Conservation (phyloP, 2,329 filamentous ascomycete genomes). For the Pseudocercospora fijiensis region DNA sequence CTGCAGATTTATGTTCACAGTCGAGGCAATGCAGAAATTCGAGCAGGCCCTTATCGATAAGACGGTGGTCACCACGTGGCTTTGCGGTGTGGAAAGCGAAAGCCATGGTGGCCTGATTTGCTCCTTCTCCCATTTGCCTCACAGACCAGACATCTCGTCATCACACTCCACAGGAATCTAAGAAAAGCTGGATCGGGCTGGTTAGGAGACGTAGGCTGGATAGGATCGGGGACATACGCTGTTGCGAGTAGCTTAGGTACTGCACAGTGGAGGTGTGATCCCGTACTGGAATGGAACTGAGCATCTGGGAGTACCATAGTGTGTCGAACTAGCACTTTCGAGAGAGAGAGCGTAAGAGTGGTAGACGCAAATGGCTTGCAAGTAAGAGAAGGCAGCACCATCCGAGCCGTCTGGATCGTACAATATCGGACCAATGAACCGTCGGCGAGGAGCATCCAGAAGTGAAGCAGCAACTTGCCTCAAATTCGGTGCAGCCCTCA, state of each 20-base stretch:
- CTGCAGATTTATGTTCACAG: neutral
- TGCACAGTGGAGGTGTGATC: conserved; percentile 33
- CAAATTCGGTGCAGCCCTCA: neutral
- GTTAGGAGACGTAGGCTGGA: too few relatives aligned
- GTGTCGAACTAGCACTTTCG: conserved; percentile 52
- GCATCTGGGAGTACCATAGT: conserved; percentile 53
- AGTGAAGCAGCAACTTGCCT: neutral
- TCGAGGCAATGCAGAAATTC: neutral
- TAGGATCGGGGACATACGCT: neutral
- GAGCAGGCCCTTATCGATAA: conserved; percentile 12
- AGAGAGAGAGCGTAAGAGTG: conserved; percentile 2
- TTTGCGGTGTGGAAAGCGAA: too few relatives aligned
- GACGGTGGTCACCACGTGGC: too few relatives aligned
- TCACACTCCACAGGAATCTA: conserved; percentile 23
- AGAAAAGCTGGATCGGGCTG: conserved; percentile 12
- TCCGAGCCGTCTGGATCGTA: neutral
- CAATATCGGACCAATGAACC: neutral
- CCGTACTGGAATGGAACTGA: conserved; percentile 33
- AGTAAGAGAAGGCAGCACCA: neutral
- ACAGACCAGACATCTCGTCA: too few relatives aligned
- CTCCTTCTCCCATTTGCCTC: too few relatives aligned
- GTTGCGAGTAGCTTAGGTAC: conserved; percentile 25
- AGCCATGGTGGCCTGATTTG: too few relatives aligned
- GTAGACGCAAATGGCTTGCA: neutral
- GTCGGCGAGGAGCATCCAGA: neutral